A percentile compares a stretch with the other conserved stretches of the same genome.
These are phyloP conservation scores for Fomitopsis palustris DNA, from an alignment of 1,284 basidiomycete genomes.

Conservation along the genomic window DNA sequence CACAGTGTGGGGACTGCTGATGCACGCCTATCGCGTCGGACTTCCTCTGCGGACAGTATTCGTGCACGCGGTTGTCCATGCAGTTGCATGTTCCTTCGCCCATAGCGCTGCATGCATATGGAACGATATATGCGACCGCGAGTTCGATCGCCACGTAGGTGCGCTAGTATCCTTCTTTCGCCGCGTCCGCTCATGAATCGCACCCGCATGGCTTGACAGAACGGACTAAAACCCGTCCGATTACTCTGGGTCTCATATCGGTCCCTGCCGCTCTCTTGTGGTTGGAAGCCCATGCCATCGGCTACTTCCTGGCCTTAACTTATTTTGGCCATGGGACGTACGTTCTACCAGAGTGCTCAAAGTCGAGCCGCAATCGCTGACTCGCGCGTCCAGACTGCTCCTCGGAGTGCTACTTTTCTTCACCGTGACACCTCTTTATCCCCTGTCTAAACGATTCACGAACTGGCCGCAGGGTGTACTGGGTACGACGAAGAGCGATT, in stretches of 20 bases:
- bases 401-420: conserved; percentile 2
- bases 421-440: conserved; percentile 14
- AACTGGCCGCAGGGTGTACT: conserved; percentile 62
- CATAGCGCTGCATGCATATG: conserved; percentile 30
- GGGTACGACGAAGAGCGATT: conserved; percentile 31
- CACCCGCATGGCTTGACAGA: conserved; percentile 10
- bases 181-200: too few species aligned
- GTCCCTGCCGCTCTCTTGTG: not conserved
- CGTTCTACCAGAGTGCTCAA: not conserved
- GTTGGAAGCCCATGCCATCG: not conserved
- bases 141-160: conserved; percentile 37
- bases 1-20: conserved; percentile 24
- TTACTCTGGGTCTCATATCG: conserved; percentile 3
- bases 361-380: not conserved
- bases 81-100: conserved; percentile 22
- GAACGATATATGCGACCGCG: conserved; percentile 38
- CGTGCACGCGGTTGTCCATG: conserved; percentile 17
- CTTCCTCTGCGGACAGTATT: conserved; percentile 12
- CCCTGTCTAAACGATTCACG: conserved; percentile 25
- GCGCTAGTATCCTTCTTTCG: not conserved
- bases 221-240: conserved; percentile 15
- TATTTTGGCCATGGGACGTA: conserved; percentile 13
- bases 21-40: conserved; percentile 19
- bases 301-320: conserved; percentile 6
- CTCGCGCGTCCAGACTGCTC: not conserved